Conservation (phyloP, 495 filamentous ascomycete species). For the Neurospora tetrasperma region DNA sequence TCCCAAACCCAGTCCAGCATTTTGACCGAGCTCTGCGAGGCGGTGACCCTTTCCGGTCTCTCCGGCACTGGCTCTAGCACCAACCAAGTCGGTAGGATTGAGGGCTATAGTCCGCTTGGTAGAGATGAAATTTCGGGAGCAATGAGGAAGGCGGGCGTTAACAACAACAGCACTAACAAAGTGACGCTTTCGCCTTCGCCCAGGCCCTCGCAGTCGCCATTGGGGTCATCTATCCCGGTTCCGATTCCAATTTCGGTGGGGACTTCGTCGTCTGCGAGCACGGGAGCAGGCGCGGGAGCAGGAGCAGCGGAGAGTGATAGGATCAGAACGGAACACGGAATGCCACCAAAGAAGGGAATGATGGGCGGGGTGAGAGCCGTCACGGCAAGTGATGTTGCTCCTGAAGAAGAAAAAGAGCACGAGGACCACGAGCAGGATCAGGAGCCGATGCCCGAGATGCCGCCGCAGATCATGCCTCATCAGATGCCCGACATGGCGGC, state of each 20-base stretch:
- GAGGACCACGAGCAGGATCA: neutral
- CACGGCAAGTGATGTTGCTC: neutral
- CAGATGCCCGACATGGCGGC: neutral
- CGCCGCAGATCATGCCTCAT: neutral
- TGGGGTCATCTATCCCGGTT: neutral
- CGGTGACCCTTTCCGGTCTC: constrained; percentile 3
- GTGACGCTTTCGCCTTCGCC: neutral
- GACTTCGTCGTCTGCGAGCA: neutral
- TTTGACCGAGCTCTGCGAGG: constrained; percentile 17
- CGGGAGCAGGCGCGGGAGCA: neutral
- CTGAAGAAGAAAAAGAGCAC: neutral
- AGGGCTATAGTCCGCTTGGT: constrained; percentile 16
- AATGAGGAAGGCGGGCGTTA: neutral
- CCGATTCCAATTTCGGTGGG: neutral
- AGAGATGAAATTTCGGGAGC: neutral
- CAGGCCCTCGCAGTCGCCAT: neutral
- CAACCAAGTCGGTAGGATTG: neutral
- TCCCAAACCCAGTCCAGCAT: constrained; percentile 18
- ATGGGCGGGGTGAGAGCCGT: neutral
- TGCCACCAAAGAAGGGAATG: neutral
- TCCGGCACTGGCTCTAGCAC: neutral
- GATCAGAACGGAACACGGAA: neutral
- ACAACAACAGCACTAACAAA: neutral
- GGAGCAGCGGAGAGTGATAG: neutral
- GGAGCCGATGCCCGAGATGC: neutral